phyloP scores from a whole-genome alignment of 2,329 filamentous ascomycete species.

The Cladophialophora chaetospira region DNA sequence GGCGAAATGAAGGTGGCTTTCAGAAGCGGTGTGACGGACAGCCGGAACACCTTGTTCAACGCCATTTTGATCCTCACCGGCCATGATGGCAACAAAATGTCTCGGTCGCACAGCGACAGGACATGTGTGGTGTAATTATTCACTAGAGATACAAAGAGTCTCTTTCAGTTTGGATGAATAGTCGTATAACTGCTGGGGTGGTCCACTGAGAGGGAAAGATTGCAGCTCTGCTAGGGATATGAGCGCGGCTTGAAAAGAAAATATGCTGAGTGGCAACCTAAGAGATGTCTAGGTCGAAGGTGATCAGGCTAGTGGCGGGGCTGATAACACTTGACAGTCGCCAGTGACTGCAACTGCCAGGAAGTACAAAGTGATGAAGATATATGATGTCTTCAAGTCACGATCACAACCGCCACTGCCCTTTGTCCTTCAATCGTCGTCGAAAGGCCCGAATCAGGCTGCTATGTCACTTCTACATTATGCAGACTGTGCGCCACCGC shows the following conservation, averaged over 20 bases:
- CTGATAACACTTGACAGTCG: neutral
- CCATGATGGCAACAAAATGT: slow-evolving; percentile 2
- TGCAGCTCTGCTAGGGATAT: neutral
- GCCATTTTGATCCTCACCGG: neutral
- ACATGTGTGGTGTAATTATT: no score
- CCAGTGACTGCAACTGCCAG: no score
- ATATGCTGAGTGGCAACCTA: slow-evolving; percentile 6
- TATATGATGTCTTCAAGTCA: neutral
- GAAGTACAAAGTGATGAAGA: no score
- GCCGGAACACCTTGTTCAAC: neutral
- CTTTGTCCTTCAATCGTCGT: neutral
- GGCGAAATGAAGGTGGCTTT: neutral
- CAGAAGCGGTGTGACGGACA: neutral
- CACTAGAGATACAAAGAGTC: no score
- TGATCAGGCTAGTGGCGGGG: neutral
- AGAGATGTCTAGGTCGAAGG: neutral
- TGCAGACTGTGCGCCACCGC: neutral
- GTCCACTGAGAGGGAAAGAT: no score
- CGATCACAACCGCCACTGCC: neutral
- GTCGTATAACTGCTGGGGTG: no score
- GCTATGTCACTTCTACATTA: neutral
- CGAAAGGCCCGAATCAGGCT: neutral
- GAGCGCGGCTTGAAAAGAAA: neutral
- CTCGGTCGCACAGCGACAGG: no score
- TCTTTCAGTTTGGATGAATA: no score